phyloP scores from a whole-genome alignment of 768 basidiomycete species.

The Tubosaeta brunneosetosa region DNA sequence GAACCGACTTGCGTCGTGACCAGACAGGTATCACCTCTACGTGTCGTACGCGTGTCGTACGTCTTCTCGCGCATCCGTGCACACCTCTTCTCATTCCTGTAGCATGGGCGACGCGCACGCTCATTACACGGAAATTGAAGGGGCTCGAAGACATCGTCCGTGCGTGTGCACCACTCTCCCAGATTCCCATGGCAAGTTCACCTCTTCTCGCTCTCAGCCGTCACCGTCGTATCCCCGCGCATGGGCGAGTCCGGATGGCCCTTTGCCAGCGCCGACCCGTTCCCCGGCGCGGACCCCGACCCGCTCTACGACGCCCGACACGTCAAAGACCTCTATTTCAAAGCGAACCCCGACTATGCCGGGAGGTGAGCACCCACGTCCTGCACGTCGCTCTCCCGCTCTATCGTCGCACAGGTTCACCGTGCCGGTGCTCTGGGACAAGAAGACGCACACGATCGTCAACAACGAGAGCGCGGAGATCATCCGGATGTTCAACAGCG shows the following conservation, averaged over 20 bases:
- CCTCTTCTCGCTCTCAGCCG: slow-evolving; percentile 45
- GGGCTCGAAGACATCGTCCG: slow-evolving; percentile 83
- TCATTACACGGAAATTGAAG: slow-evolving; percentile 88
- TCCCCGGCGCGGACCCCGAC: slow-evolving; percentile 73
- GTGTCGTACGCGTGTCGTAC: slow-evolving; percentile 83
- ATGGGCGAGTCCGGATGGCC: slow-evolving; percentile 88
- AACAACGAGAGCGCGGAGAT: slow-evolving; percentile 97
- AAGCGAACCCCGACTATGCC: slow-evolving; percentile 62
- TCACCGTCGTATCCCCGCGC: slow-evolving; percentile 78
- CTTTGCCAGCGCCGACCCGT: slow-evolving; percentile 65
- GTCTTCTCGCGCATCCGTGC: slow-evolving; percentile 15
- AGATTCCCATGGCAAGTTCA: neutral
- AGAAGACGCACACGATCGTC: slow-evolving; percentile 79
- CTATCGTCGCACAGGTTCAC: slow-evolving; percentile 53
- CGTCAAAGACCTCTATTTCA: slow-evolving; percentile 82
- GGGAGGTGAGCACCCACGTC: slow-evolving; percentile 49
- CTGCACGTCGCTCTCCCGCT: neutral
- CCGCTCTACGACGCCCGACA: slow-evolving; percentile 64
- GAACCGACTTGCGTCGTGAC: neutral
- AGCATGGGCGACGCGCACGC: slow-evolving; percentile 92
- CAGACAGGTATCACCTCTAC: slow-evolving; percentile 89
- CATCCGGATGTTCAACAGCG: slow-evolving; percentile 87
- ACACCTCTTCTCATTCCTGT: neutral
- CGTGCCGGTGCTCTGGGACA: slow-evolving; percentile 92
- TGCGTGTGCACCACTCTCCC: slow-evolving; percentile 33